A percentile compares a stretch with the other conserved stretches of the same genome.
Evolutionary conservation across 2,329 filamentous ascomycete genomes (phyloP).

Genomic region (Pyricularia sp.): DNA sequence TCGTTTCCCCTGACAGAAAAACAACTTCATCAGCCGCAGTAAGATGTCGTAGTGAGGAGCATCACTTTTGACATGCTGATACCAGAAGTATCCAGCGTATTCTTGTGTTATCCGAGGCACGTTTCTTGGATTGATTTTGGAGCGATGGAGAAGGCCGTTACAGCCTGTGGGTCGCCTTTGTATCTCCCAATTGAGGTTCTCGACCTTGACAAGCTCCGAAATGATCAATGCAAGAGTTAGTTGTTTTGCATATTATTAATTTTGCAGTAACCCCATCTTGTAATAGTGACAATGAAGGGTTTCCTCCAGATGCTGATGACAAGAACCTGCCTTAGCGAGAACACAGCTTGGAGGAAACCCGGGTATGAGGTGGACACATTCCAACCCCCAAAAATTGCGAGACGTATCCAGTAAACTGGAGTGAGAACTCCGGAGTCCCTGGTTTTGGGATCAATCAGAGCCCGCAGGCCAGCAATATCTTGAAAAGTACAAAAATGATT

Average conservation of each 20-base stretch:
- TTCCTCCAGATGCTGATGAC: neutral
- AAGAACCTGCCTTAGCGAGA: neutral
- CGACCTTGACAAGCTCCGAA: neutral
- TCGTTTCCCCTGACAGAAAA: too few relatives aligned
- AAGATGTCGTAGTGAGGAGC: too few relatives aligned
- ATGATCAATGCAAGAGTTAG: neutral
- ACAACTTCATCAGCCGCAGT: too few relatives aligned
- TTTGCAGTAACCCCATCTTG: neutral
- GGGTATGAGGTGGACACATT: neutral
- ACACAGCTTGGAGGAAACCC: neutral
- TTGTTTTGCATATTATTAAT: neutral
- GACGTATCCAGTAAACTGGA: neutral
- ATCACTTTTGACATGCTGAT: too few relatives aligned
- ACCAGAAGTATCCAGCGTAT: too few relatives aligned
- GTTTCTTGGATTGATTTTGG: neutral
- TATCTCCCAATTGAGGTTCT: neutral
- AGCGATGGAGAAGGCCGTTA: neutral
- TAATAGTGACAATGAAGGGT: neutral
- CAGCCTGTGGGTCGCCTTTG: neutral
- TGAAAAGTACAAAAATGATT: neutral
- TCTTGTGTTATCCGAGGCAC: neutral
- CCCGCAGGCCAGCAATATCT: neutral
- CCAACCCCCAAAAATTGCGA: neutral
- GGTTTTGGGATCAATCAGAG: neutral
- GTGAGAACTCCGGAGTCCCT: neutral